Percentiles rank a stretch among this genome's conserved stretches.
phyloP scores from a whole-genome alignment of 108 stramenopile species.

The Nitzschia putrida region DNA sequence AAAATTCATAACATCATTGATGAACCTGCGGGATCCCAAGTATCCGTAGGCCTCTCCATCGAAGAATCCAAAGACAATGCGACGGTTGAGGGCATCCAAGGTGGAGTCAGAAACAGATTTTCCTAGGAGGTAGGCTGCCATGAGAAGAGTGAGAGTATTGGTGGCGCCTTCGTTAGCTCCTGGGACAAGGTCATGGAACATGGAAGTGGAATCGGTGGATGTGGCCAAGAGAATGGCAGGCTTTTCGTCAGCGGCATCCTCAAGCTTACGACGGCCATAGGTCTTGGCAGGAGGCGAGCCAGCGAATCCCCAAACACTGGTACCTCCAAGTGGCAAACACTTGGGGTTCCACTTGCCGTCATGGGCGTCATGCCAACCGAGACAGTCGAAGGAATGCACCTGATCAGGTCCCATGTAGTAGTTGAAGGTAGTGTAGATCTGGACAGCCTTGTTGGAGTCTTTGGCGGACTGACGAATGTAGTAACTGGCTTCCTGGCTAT shows the following conservation, averaged over 20 bases:
- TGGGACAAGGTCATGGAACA: slow-evolving; percentile 82
- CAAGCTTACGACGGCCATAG: slow-evolving; percentile 6
- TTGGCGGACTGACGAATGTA: slow-evolving; percentile 50
- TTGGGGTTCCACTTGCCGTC: slow-evolving; percentile 72
- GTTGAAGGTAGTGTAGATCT: slow-evolving; percentile 69
- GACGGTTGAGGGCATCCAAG: slow-evolving; percentile 59
- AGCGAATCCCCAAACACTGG: slow-evolving; percentile 74
- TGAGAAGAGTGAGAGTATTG: slow-evolving; percentile 70
- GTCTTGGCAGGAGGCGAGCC: slow-evolving; percentile 54
- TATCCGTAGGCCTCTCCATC: slow-evolving; percentile 82
- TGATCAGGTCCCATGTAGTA: slow-evolving; percentile 85
- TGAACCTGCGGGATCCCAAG: slow-evolving; percentile 68
- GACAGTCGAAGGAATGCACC: slow-evolving; percentile 51
- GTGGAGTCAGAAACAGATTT: slow-evolving; percentile 48
- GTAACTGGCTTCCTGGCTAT: slow-evolving; percentile 43
- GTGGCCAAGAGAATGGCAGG: slow-evolving; percentile 60
- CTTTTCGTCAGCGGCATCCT: slow-evolving; percentile 23
- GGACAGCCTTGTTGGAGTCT: slow-evolving; percentile 7
- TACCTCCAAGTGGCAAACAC: slow-evolving; percentile 82
- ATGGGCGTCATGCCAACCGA: slow-evolving; percentile 71
- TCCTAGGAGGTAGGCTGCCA: slow-evolving; percentile 79
- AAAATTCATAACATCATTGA: slow-evolving; percentile 77
- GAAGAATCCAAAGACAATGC: slow-evolving; percentile 82
- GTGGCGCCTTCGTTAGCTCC: slow-evolving; percentile 79
- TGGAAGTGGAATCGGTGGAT: slow-evolving; percentile 74